Evolutionary conservation across 768 basidiomycete genomes (phyloP), one percentile per base, ranked within the genome.

Genomic region (Phaeolepiota aurea): DNA sequence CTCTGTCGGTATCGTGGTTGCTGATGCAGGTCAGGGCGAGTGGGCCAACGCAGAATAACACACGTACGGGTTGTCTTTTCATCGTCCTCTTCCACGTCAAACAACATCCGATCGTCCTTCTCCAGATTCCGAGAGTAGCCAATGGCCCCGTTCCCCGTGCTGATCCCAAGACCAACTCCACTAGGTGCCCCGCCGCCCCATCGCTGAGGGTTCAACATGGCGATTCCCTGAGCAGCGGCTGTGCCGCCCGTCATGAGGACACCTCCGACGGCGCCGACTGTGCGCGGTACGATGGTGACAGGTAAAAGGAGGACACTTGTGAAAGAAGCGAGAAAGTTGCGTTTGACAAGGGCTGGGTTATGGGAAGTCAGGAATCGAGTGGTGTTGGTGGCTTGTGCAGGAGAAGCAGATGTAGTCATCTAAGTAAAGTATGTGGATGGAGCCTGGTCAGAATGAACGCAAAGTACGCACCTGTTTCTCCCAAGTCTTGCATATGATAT

Each of bases 281-380:
- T 76, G 11, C 87, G 79, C 0, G 94, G 94, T 2, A 98, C 92
- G 56, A 98, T 94, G 1, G 93, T 96, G 13, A 99, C 96, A 0
- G 96, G 94, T 0, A 98, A 68, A 0, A 98, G 66, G 4, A 99
- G 78, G 1, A 90, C 74, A 45, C 87, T 82, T 2, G 87, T 87
- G 59, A 99, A 98, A 0, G 90, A 87, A 0, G 90, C 84, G 1
- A 98, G 72, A 5, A 98, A 87, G 50, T 86, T 96, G 31, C 89
- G 80, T 54, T 99, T 99, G 44, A 93, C 78, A 46, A 79, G 78
- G 1, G 90, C 90, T 0, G 94, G 94, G 52, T 97, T 94, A 39
- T 83, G 75, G 1, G 91, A 84, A 14, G 71, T 67, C 2, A 96
- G 70, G 62, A 97, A 94, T 31, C 9, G 77, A 45, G 52, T 44